Evolutionary conservation across 257 asterid species (phyloP).

Genomic region (Scutellaria baicalensis): DNA sequence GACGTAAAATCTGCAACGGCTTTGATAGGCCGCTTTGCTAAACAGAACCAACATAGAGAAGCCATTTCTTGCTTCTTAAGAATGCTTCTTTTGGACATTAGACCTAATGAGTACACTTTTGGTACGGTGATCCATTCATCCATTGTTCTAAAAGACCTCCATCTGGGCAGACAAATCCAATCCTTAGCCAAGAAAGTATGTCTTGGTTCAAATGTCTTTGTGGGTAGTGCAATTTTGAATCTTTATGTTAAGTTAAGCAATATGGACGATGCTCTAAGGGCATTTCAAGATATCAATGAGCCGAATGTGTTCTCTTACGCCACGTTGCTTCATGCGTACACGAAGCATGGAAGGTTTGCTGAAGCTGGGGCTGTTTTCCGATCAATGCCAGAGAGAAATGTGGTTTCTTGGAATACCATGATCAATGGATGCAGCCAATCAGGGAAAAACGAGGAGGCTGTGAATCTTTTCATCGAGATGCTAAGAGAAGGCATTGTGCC

Average conservation of each 20-base stretch:
- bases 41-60: conserved; percentile 42
- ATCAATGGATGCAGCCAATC: conserved; percentile 66
- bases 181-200: conserved; percentile 33
- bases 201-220: conserved; percentile 53
- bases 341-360: conserved; percentile 42
- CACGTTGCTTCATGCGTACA: conserved; percentile 54
- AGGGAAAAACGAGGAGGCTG: conserved; percentile 72
- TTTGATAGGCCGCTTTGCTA: conserved; percentile 41
- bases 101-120: conserved; percentile 72
- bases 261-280: conserved; percentile 35
- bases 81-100: conserved; percentile 40
- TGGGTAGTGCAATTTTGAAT: conserved; percentile 61
- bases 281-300: conserved; percentile 39
- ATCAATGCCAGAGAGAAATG: conserved; percentile 59
- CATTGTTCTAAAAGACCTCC: conserved; percentile 33
- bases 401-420: conserved; percentile 79
- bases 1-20: conserved; percentile 49
- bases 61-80: conserved; percentile 39
- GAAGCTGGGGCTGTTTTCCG: conserved; percentile 46
- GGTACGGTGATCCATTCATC: conserved; percentile 56
- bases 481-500: conserved; percentile 57
- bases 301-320: conserved; percentile 79
- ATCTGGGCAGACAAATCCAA: conserved; percentile 64
- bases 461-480: conserved; percentile 59
- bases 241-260: conserved; percentile 51